These are phyloP conservation scores for Lactifluus volemus DNA, from an alignment of 768 basidiomycete genomes.

Conservation along the genomic window DNA sequence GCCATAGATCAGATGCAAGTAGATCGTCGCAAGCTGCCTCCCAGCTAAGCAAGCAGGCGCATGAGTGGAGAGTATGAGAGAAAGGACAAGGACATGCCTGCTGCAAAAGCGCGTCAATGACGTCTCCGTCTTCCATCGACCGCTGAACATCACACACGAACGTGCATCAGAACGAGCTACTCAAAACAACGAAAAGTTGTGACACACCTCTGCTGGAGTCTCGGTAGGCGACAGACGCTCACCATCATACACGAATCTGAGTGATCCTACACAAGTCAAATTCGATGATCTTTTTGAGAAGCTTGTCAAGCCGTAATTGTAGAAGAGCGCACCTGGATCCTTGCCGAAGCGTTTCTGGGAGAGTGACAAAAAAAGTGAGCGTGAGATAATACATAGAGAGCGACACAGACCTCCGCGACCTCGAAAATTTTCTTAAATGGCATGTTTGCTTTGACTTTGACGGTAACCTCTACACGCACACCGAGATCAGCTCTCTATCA, in stretches of 20 bases:
- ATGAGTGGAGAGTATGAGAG: background rate
- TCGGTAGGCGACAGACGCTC: conserved; percentile 14
- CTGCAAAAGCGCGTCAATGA: conserved; percentile 17
- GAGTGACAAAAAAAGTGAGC: background rate
- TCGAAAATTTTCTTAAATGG: conserved; percentile 19
- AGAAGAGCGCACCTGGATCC: conserved; percentile 15
- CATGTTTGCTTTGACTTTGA: conserved; percentile 20
- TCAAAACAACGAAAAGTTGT: background rate
- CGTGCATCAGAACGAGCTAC: background rate
- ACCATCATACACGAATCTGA: conserved; percentile 17
- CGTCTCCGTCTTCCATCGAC: conserved; percentile 17
- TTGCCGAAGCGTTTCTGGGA: conserved; percentile 15
- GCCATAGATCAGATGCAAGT: background rate
- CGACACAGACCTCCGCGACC: conserved; percentile 13
- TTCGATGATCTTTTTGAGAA: background rate
- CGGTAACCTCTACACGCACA: conserved; percentile 1
- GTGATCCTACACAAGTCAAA: conserved; percentile 9
- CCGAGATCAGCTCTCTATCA: background rate
- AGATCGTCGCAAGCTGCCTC: conserved; percentile 1
- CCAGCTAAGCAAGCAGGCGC: background rate
- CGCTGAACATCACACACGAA: background rate
- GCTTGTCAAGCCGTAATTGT: background rate
- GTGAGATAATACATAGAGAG: background rate
- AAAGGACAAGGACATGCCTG: conserved; percentile 3
- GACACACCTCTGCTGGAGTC: conserved; percentile 14